Base-by-base conservation (phyloP, 2,329 filamentous ascomycete species). In the Diaporthe ampelina region DNA sequence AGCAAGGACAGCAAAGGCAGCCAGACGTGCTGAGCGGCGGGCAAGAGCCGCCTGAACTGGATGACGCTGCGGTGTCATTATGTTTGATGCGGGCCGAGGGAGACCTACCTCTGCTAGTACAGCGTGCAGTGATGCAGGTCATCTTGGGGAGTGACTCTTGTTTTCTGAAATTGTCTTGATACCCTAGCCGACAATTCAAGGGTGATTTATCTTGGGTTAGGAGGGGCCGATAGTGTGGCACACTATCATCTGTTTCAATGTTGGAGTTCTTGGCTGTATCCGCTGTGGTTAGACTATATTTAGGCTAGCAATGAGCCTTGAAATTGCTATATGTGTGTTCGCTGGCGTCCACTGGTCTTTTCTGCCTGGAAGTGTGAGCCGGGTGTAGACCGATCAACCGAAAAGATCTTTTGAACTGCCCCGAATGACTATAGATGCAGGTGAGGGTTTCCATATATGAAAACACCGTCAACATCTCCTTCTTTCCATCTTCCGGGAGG, bases 1-100 rank as follows among this genome's bases (percentile, higher is more conserved):
- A 50, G 13, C 61, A 24, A 52, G 45, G 13, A 67, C 45, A 4
- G 29, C 43, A 13, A 67, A 50, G 45, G 45, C 43, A 24, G 15
- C 61, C 4, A 67, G 61, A 19, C 61, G 61, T 24, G 61, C 61
- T 26, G 61, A 67, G 26, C 45, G 61, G 19, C 61, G 61, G 35
- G 29, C 61, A 29, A n/a, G 61, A 19, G 45, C 61, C 35, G 21
- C 21, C 52, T 67, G 61, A 67, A 67, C 1, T 17, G 2, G 24
- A 15, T n/a, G n/a, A 17, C 17, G 11, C 19, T 7, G 8, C 11
- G 11, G 8, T 32, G 35, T 29, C 3, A 29, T 32, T 4, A 0
- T 45, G 6, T 45, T 45, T 26, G 15, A 3, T 8, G 1, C 10
- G 24, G 17, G 15, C 10, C 15, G 3, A 29, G 24, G 19, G 26